Evolutionary conservation across 768 basidiomycete genomes (phyloP).

Genomic region (Termitomyces sp.): DNA sequence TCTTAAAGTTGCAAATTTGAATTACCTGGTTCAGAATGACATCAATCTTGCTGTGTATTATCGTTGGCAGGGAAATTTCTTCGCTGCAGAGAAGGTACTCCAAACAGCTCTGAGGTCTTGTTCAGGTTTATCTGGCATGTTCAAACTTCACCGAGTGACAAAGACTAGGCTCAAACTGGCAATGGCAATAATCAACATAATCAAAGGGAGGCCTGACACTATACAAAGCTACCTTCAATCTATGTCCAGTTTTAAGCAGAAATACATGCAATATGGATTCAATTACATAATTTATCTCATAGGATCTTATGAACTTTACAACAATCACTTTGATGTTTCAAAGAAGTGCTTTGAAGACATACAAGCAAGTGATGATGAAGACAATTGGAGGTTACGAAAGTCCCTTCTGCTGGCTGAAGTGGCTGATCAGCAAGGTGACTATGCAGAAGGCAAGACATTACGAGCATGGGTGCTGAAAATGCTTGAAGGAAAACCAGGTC

Average conservation of each 20-base stretch:
- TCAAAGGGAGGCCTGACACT: background rate
- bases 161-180: background rate
- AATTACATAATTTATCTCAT: accelerated
- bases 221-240: background rate
- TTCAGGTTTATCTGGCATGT: background rate
- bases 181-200: background rate
- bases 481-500: background rate
- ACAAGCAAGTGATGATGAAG: background rate
- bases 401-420: background rate
- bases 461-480: background rate
- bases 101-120: background rate
- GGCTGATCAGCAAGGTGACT: background rate
- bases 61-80: background rate
- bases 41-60: background rate
- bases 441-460: background rate
- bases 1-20: background rate
- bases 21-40: background rate
- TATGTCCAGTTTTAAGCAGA: background rate
- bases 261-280: background rate
- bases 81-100: background rate
- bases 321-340: background rate
- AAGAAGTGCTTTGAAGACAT: background rate
- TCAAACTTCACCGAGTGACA: background rate
- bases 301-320: background rate
- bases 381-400: background rate